Base-by-base conservation (phyloP, 1,284 basidiomycete genomes). In the Malassezia caprae region DNA sequence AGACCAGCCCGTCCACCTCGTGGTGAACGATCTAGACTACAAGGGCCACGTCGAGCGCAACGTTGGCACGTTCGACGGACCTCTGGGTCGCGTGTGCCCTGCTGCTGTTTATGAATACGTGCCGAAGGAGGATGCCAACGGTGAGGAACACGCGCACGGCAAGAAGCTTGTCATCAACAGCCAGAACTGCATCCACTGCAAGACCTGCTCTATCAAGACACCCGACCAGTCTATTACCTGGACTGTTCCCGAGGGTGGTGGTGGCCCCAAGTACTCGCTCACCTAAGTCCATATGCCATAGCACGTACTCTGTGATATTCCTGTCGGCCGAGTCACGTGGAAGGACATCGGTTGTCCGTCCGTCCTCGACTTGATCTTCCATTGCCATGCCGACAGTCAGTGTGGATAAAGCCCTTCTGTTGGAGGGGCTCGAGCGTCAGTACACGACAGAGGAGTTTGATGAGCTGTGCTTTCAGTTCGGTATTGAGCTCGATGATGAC, bases 51-150 rank as follows among this genome's bases (percentile, higher is more conserved):
- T 75, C 4, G 77, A 82, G 63, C 77, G 77, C 51, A 96, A 96
- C 31, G 67, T 71, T 24, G 72, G 72, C 23, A 64, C 88, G 64
- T 98, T 84, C 72, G 93, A 85, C 2, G 90, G 90, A 15, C 77
- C 96, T 26, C 80, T 98, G 23, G 87, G 86, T 1, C 80, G 85
- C 8, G 91, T 86, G 15, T 98, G 94, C 76, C 94, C 93, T 0
- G 94, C 94, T 0, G 88, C 84, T 3, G 94, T 98, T 27, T 98
- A 98, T 76, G 93, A 98, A 78, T 98, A 98, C 73, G 85, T 93
- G 13, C 85, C 81, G 56, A 65, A 64, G 13, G 84, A 82, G 34
- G 82, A 81, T 37, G 81, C 78, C 5, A 78, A 72, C 13, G 79
- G 78, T 0, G 79, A 81, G 50, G 81, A 81, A 59, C 73, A 78